Conservation (phyloP, 2,329 filamentous ascomycete species). For the Metarhizium guizhouense region DNA sequence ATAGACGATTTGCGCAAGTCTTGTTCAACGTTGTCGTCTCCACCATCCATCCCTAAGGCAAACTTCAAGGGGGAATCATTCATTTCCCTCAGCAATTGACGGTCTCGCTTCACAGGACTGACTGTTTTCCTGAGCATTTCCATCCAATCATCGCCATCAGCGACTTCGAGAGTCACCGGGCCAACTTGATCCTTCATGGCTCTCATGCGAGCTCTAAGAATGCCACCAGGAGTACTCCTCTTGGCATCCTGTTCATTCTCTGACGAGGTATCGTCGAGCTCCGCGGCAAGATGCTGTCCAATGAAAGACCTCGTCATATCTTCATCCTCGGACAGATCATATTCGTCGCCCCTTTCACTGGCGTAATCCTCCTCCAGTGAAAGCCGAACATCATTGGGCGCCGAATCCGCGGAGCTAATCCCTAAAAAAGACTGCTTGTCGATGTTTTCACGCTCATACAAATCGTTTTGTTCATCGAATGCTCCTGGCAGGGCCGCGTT, state of each 20-base stretch:
- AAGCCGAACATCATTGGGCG: conserved; percentile 50
- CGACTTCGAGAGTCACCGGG: conserved; percentile 50
- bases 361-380: conserved; percentile 50
- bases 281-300: conserved; percentile 65
- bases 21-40: conserved; percentile 29
- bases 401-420: conserved; percentile 78
- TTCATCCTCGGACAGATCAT: conserved; percentile 62
- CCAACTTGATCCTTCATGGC: conserved; percentile 51
- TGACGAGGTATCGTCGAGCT: conserved; percentile 54
- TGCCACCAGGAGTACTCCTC: conserved; percentile 44
- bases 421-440: conserved; percentile 78
- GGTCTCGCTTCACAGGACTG: conserved; percentile 86
- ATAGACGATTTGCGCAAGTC: conserved; percentile 34
- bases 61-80: conserved; percentile 41
- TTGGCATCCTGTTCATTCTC: conserved; percentile 40
- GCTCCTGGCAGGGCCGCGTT: conserved; percentile 61
- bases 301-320: conserved; percentile 73
- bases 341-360: conserved; percentile 60
- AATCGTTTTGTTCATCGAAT: conserved; percentile 56
- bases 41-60: conserved; percentile 15
- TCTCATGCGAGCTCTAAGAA: conserved; percentile 55
- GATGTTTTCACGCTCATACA: conserved; percentile 48
- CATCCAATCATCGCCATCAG: conserved; percentile 78
- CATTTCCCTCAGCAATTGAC: conserved; percentile 56
- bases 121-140: conserved; percentile 90